Base-by-base conservation (phyloP, 2,329 filamentous ascomycete species). In the Neonectria hederae region DNA sequence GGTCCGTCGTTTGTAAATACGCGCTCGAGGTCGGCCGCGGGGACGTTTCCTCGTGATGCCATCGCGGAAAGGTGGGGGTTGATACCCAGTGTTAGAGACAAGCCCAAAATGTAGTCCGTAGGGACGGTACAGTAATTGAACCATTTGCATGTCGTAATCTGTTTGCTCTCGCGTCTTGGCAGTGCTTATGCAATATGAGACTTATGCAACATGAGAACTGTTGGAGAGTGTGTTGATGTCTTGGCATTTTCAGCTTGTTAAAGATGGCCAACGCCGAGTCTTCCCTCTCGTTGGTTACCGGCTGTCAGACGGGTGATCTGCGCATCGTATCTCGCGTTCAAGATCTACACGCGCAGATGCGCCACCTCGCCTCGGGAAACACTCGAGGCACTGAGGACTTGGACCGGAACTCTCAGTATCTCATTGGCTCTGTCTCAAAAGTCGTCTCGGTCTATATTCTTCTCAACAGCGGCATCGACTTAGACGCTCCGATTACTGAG, bases 1-100 rank as follows among this genome's bases (percentile, higher is more conserved):
- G 82, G 79, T 3, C 76, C 78, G 32, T 76, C 70, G 0, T 86
- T 82, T 65, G 76, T 81, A 5, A 84, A 84, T 69, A 52, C 48
- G 17, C 48, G 48, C 3, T 6, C 72, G 9, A 76, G 78, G 19
- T 21, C 65, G 19, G 65, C 60, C 17, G 73, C 72, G 66, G 78
- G 77, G 0, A 61, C 68, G 24, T 67, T 80, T 38, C 77, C 78
- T 1, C 62, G 69, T 10, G 77, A 79, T 63, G 76, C 49, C 38
- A 65, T 68, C 8, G 59, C 67, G 6, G 62, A 70, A 64, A 62
- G 70, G 28, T 72, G 71, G 71, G 51, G 59, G 10, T 62, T 78
- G 67, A 65, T 75, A 65, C 66, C 73, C 51, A 68, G 61, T 57
- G 62, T 53, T 8, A 32, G 69, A 51, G 73, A 72, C 30, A 71